phyloP scores from a whole-genome alignment of 495 filamentous ascomycete species.

The Xylaria castorea region DNA sequence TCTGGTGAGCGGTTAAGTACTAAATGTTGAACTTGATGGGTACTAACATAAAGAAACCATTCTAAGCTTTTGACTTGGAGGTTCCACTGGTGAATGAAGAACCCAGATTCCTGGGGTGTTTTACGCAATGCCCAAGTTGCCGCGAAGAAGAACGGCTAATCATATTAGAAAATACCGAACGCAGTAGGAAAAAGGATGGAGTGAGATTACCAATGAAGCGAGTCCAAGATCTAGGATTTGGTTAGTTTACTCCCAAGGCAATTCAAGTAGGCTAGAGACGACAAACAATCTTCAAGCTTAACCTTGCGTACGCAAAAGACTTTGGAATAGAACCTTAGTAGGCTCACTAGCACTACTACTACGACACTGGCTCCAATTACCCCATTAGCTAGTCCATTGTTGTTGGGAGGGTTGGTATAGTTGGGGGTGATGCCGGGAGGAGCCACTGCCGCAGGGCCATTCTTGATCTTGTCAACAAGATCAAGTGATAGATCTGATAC shows the following conservation, averaged over 20 bases:
- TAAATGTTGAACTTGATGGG: background rate
- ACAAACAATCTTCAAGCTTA: conserved; percentile 14
- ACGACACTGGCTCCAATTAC: background rate
- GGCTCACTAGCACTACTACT: background rate
- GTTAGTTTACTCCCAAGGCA: background rate
- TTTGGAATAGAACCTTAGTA: conserved; percentile 7
- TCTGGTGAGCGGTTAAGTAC: background rate
- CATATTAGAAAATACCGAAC: background rate
- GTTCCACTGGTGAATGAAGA: conserved; percentile 17
- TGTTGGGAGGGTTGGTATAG: background rate
- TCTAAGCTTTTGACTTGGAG: background rate
- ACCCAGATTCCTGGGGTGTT: background rate
- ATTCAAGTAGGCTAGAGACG: background rate
- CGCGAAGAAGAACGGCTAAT: conserved; percentile 10
- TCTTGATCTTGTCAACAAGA: background rate
- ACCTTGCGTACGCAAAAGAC: background rate
- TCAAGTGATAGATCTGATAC: too few relatives aligned
- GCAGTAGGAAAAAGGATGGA: background rate
- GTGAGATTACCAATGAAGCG: background rate
- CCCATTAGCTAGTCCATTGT: background rate
- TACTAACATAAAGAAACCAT: conserved; percentile 10
- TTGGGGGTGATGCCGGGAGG: background rate
- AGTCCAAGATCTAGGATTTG: conserved; percentile 11
- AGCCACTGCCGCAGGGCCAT: background rate
- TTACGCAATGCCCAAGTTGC: background rate